These are phyloP conservation scores for Bonia amplexicaulis DNA, from an alignment of 176 grass and related monocot genomes.

Conservation along the genomic window DNA sequence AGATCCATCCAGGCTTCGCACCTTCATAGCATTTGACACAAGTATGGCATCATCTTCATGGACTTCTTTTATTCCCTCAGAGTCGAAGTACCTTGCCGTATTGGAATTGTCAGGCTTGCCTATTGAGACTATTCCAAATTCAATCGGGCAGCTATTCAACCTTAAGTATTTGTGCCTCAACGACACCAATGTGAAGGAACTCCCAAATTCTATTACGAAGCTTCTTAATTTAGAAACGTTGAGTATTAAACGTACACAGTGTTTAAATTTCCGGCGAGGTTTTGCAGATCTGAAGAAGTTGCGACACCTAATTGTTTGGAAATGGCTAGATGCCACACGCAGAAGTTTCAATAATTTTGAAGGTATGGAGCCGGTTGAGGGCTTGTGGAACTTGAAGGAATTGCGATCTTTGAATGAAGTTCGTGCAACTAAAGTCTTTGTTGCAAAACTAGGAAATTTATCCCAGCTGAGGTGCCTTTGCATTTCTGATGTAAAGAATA, in stretches of 20 bases:
- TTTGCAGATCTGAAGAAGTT: slow-evolving; percentile 12
- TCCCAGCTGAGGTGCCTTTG: slow-evolving; percentile 35
- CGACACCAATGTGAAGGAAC: slow-evolving; percentile 22
- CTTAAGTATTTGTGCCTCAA: slow-evolving; percentile 40
- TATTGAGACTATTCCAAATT: slow-evolving; percentile 19
- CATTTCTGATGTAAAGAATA: slow-evolving; percentile 29
- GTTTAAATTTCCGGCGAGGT: not conserved
- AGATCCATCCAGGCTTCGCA: slow-evolving; percentile 16
- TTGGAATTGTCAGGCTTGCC: slow-evolving; percentile 29
- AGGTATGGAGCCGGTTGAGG: slow-evolving; percentile 20
- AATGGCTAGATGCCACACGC: not conserved
- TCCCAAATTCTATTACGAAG: slow-evolving; percentile 38
- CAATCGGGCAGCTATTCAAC: slow-evolving; percentile 49
- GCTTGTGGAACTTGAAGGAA: slow-evolving; percentile 34
- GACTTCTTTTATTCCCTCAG: not conserved
- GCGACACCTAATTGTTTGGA: slow-evolving; percentile 24
- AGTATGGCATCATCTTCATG: not conserved
- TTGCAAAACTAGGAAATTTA: slow-evolving; percentile 32
- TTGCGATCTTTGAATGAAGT: slow-evolving; percentile 28
- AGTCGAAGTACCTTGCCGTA: slow-evolving; percentile 34
- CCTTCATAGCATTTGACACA: slow-evolving; percentile 36
- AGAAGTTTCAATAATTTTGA: not conserved
- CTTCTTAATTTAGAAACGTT: slow-evolving; percentile 49
- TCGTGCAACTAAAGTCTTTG: slow-evolving; percentile 23
- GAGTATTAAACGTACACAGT: not conserved